Conservation (phyloP, 2,329 filamentous ascomycete genomes). For the Claviceps lovelessii region DNA sequence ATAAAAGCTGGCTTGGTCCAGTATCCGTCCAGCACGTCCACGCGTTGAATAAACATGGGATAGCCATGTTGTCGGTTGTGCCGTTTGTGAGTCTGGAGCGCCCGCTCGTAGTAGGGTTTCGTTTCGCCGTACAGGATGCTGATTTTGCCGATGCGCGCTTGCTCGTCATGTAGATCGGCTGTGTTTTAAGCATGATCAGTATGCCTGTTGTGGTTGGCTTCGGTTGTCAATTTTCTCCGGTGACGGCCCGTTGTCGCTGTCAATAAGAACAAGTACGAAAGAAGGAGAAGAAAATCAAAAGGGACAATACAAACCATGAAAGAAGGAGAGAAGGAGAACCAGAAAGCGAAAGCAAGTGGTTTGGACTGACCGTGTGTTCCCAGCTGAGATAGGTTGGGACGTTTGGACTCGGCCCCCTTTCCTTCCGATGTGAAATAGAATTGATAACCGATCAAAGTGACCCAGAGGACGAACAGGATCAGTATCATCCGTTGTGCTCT, state of each 20-base stretch:
- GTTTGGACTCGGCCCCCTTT: background rate
- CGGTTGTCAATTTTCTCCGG: background rate
- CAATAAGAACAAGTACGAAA: background rate
- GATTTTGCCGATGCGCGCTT: slow-evolving; percentile 4
- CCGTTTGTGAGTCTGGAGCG: slow-evolving; percentile 19
- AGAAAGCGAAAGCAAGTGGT: background rate
- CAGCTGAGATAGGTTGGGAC: background rate
- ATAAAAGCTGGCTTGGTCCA: slow-evolving; percentile 28
- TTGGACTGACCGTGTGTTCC: background rate
- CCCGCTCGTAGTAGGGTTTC: slow-evolving; percentile 9
- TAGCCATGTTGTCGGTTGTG: slow-evolving; percentile 22
- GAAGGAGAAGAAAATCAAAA: background rate
- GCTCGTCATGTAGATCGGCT: slow-evolving; percentile 3
- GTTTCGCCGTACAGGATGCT: slow-evolving; percentile 3
- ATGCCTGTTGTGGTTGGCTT: background rate
- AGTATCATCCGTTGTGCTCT: background rate
- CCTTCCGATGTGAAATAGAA: background rate
- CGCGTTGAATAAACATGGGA: slow-evolving; percentile 19
- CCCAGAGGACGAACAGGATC: background rate
- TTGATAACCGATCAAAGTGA: background rate
- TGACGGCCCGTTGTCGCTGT: no score
- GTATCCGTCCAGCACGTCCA: slow-evolving; percentile 15
- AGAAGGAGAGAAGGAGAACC: background rate
- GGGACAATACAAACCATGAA: no score
- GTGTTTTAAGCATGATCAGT: background rate